Evolutionary conservation across 2,329 filamentous ascomycete genomes (phyloP), one percentile per base, ranked within the genome.

Genomic region (Pseudodiploospora longispora): DNA sequence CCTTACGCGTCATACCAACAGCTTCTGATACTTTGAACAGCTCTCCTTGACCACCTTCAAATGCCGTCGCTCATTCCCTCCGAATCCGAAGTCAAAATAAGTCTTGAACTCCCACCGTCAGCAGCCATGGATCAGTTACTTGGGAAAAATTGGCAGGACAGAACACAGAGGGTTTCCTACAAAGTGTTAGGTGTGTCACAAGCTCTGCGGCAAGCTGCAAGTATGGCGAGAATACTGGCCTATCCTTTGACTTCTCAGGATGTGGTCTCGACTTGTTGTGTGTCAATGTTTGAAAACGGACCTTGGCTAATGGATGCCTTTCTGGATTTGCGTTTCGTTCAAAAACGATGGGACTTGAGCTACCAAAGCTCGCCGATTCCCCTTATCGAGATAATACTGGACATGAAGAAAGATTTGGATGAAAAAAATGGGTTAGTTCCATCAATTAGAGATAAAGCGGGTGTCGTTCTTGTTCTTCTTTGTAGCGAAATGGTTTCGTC

Each of bases 291-390:
- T 12, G 70, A 70, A 48, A 63, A 63, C 46, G 56, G 65, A 1
- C 64, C 69, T 9, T 77, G 73, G 74, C 57, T 78, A 9, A 57
- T 76, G 46, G 75, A 79, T 52, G 64, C 65, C 6, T 59, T 70
- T 49, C 61, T 71, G 32, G 63, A 67, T 36, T 55, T 76, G 30
- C 63, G 68, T 40, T 54, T 62, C 19, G 55, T 63, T 8, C 67
- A 70, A 46, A 63, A 60, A 30, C 58, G 59, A 49, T 67, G 69
- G 61, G 60, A 62, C 33, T 42, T 55, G 34, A 33, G 53, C 38
- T 52, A 54, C 43, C 56, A 56, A 10, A 55, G 51, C 33, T 59
- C 61, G 19, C 53, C 68, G 4, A 52, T 65, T 6, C 49, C 59
- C 7, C 50, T 69, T 2, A 54, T 75, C 4, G 59, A 66, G 35